Percentiles rank a stretch among this genome's conserved stretches.
Evolutionary conservation across 2,329 filamentous ascomycete genomes (phyloP).

Genomic region (Neospermospora avenae): DNA sequence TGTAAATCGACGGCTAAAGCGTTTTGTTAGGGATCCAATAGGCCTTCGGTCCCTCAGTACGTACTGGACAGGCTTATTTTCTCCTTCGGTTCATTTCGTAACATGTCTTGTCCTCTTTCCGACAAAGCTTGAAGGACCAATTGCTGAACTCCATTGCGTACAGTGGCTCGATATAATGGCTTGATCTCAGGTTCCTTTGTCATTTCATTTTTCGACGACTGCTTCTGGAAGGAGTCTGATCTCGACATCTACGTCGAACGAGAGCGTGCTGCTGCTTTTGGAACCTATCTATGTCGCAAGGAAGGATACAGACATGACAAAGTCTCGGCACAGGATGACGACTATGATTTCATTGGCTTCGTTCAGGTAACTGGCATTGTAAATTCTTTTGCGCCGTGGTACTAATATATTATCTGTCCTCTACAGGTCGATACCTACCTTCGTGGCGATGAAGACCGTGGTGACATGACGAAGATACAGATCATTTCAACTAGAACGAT

Average conservation of each 20-base stretch:
- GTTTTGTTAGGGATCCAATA: slow-evolving; percentile 9
- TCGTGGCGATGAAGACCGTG: neutral
- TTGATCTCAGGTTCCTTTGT: slow-evolving; percentile 3
- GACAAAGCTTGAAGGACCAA: too few species aligned
- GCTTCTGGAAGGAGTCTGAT: slow-evolving; percentile 14
- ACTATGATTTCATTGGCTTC: neutral
- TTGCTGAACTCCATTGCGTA: too few species aligned
- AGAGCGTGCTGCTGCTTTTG: neutral
- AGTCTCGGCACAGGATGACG: neutral
- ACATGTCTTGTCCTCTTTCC: too few species aligned
- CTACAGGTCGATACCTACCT: neutral
- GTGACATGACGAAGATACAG: neutral
- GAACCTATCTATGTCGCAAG: neutral
- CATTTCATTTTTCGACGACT: slow-evolving; percentile 7
- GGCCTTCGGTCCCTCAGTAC: slow-evolving; percentile 1
- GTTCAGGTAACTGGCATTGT: neutral
- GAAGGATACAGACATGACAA: neutral
- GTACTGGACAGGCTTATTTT: too few species aligned
- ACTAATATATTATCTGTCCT: neutral
- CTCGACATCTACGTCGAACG: slow-evolving; percentile 11
- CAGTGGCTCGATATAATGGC: slow-evolving; percentile 6
- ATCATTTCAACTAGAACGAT: neutral
- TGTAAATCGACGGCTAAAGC: slow-evolving; percentile 6
- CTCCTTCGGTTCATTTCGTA: too few species aligned
- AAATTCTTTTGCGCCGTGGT: neutral